phyloP scores from a whole-genome alignment of 2,329 filamentous ascomycete species.

The Fusarium palustre region DNA sequence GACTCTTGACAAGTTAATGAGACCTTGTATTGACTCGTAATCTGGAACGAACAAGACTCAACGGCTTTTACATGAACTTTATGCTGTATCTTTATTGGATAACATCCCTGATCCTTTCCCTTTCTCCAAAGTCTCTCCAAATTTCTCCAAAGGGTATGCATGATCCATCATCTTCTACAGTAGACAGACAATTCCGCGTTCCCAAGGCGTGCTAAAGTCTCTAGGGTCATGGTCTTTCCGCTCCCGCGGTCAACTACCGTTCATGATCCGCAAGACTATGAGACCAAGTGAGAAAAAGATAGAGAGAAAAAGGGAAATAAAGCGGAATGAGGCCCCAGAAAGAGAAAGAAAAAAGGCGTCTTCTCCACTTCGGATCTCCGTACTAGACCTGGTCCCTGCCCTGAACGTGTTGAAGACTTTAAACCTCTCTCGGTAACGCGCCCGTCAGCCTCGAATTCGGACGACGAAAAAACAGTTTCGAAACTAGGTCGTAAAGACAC shows the following conservation, averaged over 20 bases:
- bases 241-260: constrained; percentile 4
- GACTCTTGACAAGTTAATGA: constrained; percentile 16
- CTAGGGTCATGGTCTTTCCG: neutral
- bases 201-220: neutral
- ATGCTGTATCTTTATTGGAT: neutral
- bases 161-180: neutral
- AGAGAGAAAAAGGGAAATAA: neutral
- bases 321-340: neutral
- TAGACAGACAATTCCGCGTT: neutral
- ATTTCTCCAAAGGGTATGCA: constrained; percentile 6
- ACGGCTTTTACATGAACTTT: neutral
- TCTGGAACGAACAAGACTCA: neutral
- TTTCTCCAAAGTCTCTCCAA: constrained; percentile 26
- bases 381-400: constrained; percentile 24
- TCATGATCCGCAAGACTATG: neutral
- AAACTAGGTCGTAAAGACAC: constrained; percentile 24
- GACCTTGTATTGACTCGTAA: constrained; percentile 1
- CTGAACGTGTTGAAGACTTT: neutral
- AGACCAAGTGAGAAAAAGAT: neutral
- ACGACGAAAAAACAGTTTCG: constrained; percentile 6
- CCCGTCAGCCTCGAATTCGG: constrained; percentile 42
- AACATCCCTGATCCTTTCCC: neutral
- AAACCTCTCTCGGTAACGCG: constrained; percentile 23
- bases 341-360: constrained; percentile 8
- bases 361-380: constrained; percentile 30